A percentile compares a stretch with the other conserved stretches of the same genome.
Conservation (phyloP, 345 rosid species). For the Citrus sp. region DNA sequence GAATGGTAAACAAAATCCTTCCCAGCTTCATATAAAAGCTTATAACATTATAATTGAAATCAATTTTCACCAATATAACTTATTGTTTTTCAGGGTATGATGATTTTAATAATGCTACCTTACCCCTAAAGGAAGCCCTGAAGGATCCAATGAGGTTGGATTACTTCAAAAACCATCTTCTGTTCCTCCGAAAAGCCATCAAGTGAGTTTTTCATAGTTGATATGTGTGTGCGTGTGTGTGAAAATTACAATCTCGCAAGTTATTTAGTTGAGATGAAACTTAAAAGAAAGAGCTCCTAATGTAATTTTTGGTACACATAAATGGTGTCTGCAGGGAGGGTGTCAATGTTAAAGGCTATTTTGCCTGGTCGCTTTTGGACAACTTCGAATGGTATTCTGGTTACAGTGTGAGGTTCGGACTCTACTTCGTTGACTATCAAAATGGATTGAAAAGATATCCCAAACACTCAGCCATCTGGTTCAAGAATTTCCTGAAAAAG, state of each 20-base stretch:
- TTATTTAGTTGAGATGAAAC: not conserved
- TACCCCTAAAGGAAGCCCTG: constrained; percentile 15
- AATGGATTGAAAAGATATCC: constrained; percentile 17
- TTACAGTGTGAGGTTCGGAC: constrained; percentile 32
- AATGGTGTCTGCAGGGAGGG: not conserved
- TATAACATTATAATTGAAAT: no score
- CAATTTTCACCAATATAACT: no score
- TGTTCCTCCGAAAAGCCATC: constrained; percentile 23
- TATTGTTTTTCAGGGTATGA: constrained; percentile 19
- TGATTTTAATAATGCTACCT: constrained; percentile 29
- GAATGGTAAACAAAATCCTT: constrained; percentile 23
- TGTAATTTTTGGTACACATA: not conserved
- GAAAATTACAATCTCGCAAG: not conserved
- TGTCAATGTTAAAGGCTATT: constrained; percentile 17
- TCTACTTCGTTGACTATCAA: constrained; percentile 35
- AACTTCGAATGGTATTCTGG: constrained; percentile 10
- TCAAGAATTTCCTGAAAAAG: constrained; percentile 26
- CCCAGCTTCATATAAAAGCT: not conserved
- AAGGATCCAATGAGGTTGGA: constrained; percentile 23
- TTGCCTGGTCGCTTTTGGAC: constrained; percentile 15
- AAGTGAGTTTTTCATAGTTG: constrained; percentile 14
- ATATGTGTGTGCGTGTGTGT: no score
- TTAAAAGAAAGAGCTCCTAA: no score
- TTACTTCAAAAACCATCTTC: constrained; percentile 25
- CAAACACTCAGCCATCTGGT: constrained; percentile 22